Conservation (phyloP, 257 asterid species). For the Rubia yunnanensis region DNA sequence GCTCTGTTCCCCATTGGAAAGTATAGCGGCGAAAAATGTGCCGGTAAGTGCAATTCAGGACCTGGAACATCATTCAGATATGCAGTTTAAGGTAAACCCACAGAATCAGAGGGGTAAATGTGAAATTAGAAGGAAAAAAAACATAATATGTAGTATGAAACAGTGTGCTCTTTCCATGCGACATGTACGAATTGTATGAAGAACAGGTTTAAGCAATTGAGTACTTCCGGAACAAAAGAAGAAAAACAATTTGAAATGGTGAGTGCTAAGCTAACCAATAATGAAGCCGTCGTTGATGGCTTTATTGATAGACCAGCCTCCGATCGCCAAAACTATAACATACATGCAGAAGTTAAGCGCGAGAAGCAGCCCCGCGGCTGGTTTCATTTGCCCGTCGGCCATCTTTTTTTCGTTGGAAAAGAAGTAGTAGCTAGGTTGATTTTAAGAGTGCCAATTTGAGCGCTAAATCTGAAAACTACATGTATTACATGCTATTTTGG, state of each 20-base stretch:
- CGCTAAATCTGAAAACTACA: neutral
- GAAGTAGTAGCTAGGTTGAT: neutral
- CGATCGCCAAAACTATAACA: constrained; percentile 57
- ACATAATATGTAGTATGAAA: too few species aligned
- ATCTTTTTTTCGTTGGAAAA: constrained; percentile 15
- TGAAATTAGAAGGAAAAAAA: too few species aligned
- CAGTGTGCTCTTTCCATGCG: too few species aligned
- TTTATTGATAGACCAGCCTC: constrained; percentile 64
- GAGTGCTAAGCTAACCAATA: constrained; percentile 47
- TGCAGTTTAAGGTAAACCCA: too few species aligned
- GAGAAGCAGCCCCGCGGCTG: constrained; percentile 58
- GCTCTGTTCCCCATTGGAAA: constrained; percentile 94
- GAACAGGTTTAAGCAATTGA: too few species aligned
- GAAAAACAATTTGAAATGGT: neutral
- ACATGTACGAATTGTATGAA: too few species aligned
- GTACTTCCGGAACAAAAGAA: too few species aligned
- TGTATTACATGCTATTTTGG: neutral
- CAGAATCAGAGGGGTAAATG: neutral
- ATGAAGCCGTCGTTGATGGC: constrained; percentile 76
- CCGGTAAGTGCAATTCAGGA: constrained; percentile 54
- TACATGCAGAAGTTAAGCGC: constrained; percentile 90
- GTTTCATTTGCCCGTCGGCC: constrained; percentile 46
- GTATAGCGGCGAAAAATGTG: constrained; percentile 77
- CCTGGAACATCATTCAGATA: constrained; percentile 29
- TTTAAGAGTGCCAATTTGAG: neutral